phyloP scores from a whole-genome alignment of 2,329 filamentous ascomycete genomes.

The Paradendryphiella salina region DNA sequence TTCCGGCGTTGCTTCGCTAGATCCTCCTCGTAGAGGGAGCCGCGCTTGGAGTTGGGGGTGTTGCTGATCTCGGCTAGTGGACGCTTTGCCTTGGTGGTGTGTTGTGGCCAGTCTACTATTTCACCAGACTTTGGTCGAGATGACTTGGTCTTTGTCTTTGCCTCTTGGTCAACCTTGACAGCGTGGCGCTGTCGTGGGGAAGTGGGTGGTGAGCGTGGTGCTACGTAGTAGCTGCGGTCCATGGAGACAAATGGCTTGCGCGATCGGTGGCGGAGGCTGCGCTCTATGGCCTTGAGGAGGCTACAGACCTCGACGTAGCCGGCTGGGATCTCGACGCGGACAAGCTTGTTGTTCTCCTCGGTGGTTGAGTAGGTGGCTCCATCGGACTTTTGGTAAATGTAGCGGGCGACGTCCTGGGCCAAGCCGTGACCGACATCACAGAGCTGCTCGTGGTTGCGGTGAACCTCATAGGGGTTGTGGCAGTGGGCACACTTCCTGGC shows the following conservation, averaged over 20 bases:
- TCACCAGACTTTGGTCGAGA: conserved; percentile 43
- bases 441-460: conserved; percentile 47
- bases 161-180: conserved; percentile 41
- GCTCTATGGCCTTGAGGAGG: conserved; percentile 50
- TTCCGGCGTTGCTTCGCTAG: conserved; percentile 42
- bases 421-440: conserved; percentile 51
- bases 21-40: conserved; percentile 50
- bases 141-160: conserved; percentile 30
- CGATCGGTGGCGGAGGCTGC: conserved; percentile 43
- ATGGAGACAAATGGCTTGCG: conserved; percentile 49
- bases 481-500: conserved; percentile 52
- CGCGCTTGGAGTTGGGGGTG: conserved; percentile 42
- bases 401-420: conserved; percentile 51
- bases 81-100: conserved; percentile 19
- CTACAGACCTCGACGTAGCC: conserved; percentile 47
- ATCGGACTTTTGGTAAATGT: conserved; percentile 49
- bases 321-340: conserved; percentile 52
- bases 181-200: conserved; percentile 33
- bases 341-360: conserved; percentile 48
- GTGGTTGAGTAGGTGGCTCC: conserved; percentile 42
- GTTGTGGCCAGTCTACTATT: conserved; percentile 45
- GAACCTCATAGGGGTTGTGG: conserved; percentile 50
- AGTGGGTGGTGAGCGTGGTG: conserved; percentile 40
- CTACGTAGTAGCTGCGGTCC: conserved; percentile 49
- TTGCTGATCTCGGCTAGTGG: conserved; percentile 39